Percentiles rank a stretch among this genome's conserved stretches.
Evolutionary conservation across 352 stramenopile species (phyloP).

Genomic region (Thalassiosira livingstoniorum): DNA sequence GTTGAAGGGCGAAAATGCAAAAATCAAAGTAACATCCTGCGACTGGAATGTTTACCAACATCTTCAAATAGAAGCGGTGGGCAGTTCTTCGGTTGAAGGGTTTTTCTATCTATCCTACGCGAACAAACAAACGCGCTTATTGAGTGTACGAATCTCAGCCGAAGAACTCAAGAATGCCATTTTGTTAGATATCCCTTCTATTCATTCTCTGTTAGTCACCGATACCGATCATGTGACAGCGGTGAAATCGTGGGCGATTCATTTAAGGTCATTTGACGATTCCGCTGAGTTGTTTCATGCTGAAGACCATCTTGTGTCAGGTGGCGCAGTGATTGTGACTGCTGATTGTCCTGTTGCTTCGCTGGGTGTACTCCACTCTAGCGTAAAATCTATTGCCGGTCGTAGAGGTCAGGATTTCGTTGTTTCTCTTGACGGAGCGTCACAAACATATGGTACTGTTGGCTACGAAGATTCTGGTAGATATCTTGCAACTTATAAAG

Average conservation of each 20-base stretch:
- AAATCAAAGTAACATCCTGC: slow-evolving; percentile 87
- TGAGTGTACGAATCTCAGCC: slow-evolving; percentile 84
- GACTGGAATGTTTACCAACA: slow-evolving; percentile 88
- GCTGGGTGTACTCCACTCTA: slow-evolving; percentile 28
- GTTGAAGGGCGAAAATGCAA: slow-evolving; percentile 69
- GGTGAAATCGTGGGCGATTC: slow-evolving; percentile 86
- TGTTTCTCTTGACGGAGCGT: slow-evolving; percentile 60
- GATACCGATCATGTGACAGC: slow-evolving; percentile 79
- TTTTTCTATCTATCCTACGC: slow-evolving; percentile 89
- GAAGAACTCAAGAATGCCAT: slow-evolving; percentile 74
- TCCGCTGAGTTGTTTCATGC: slow-evolving; percentile 70
- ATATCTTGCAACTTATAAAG: slow-evolving; percentile 91
- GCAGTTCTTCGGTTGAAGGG: slow-evolving; percentile 79
- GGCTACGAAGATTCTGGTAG: slow-evolving; percentile 80
- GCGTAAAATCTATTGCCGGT: slow-evolving; percentile 57
- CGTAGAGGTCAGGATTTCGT: slow-evolving; percentile 72
- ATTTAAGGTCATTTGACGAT: slow-evolving; percentile 90
- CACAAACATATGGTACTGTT: slow-evolving; percentile 61
- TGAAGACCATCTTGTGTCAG: slow-evolving; percentile 71
- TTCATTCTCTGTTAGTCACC: slow-evolving; percentile 87
- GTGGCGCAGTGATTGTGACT: slow-evolving; percentile 42
- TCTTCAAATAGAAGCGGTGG: slow-evolving; percentile 36
- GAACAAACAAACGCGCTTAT: slow-evolving; percentile 83
- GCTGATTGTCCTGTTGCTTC: slow-evolving; percentile 54
- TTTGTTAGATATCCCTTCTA: slow-evolving; percentile 84